Evolutionary conservation across 2,329 filamentous ascomycete genomes (phyloP).

Genomic region (Cordyceps cicadae): DNA sequence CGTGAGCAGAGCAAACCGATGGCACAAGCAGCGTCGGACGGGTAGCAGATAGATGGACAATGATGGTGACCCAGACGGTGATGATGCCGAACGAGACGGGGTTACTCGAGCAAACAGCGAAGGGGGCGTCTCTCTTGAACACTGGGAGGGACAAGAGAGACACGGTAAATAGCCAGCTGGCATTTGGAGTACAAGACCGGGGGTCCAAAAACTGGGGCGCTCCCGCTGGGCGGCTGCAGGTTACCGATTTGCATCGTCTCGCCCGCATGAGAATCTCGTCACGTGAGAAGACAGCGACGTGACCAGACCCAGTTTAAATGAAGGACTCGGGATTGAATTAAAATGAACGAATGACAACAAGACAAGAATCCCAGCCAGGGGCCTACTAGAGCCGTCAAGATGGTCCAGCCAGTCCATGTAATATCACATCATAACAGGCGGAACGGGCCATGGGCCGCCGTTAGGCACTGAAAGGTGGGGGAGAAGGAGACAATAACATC

Average conservation of each 20-base stretch:
- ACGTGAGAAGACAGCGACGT: constrained; percentile 10
- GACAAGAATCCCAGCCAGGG: neutral
- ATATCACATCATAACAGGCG: neutral
- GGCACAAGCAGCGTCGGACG: neutral
- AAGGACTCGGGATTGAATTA: neutral
- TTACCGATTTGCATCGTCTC: constrained; percentile 3
- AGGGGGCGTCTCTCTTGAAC: neutral
- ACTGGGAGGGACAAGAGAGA: neutral
- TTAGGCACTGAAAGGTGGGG: constrained; percentile 4
- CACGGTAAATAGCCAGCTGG: neutral
- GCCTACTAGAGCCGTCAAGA: neutral
- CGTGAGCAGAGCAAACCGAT: neutral
- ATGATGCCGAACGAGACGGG: neutral
- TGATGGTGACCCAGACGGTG: neutral
- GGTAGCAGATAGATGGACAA: neutral
- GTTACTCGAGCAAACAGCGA: neutral
- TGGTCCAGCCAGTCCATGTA: neutral
- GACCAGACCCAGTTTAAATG: constrained; percentile 5
- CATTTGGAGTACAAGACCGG: neutral
- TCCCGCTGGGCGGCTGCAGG: constrained; percentile 8
- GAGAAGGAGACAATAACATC: neutral
- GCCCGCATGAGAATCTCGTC: constrained; percentile 10
- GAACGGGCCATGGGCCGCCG: constrained; percentile 11
- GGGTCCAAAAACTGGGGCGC: constrained; percentile 5
- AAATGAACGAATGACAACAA: neutral